These are phyloP conservation scores for Fusarium denticulatum DNA, from an alignment of 2,329 filamentous ascomycete genomes.

Conservation along the genomic window DNA sequence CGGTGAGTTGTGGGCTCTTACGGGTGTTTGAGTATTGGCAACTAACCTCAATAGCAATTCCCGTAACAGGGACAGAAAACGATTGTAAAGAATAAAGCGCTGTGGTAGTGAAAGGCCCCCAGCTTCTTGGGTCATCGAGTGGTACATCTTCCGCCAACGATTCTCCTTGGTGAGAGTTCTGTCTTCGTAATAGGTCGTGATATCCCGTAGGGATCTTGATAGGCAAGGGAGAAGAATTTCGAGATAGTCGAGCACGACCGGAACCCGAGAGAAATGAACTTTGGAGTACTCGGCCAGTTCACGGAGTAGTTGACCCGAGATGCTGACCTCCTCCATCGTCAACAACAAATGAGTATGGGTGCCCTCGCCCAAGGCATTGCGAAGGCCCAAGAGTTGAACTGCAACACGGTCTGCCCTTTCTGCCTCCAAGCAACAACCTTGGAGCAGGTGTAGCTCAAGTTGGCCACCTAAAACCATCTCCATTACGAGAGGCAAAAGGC, in stretches of 20 bases:
- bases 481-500: slow-evolving; percentile 38
- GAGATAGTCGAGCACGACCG: slow-evolving; percentile 64
- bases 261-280: slow-evolving; percentile 60
- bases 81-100: slow-evolving; percentile 66
- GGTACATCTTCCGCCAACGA: slow-evolving; percentile 69
- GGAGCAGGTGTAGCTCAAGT: slow-evolving; percentile 54
- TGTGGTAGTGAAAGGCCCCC: slow-evolving; percentile 61
- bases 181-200: slow-evolving; percentile 62
- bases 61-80: slow-evolving; percentile 60
- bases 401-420: slow-evolving; percentile 61
- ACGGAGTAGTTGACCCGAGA: slow-evolving; percentile 58
- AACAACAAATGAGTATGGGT: slow-evolving; percentile 59
- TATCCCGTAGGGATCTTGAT: slow-evolving; percentile 62
- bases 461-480: slow-evolving; percentile 45
- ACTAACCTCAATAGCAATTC: slow-evolving; percentile 63
- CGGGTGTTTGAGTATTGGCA: background rate
- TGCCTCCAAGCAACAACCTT: slow-evolving; percentile 65
- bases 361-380: slow-evolving; percentile 54
- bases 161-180: slow-evolving; percentile 56
- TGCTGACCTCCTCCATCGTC: slow-evolving; percentile 59
- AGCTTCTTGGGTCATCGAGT: slow-evolving; percentile 63
- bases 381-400: slow-evolving; percentile 60
- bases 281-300: slow-evolving; percentile 65
- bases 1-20: slow-evolving; percentile 24
- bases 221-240: slow-evolving; percentile 67